Evolutionary conservation across 2,329 filamentous ascomycete species (phyloP).

Genomic region (Calonectria hongkongensis): DNA sequence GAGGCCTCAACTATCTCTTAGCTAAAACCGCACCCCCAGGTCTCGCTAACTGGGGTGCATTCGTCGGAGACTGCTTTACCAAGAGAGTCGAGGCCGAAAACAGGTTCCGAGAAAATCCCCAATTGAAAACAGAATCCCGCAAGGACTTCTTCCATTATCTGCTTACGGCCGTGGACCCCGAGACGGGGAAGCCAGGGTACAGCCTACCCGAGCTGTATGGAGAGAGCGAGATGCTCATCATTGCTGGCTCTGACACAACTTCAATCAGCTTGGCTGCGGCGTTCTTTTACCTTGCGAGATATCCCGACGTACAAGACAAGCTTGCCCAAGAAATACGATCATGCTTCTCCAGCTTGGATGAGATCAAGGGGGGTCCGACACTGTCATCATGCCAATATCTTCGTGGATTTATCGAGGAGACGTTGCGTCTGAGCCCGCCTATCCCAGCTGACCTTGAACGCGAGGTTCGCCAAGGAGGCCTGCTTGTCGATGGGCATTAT

Average conservation of each 20-base stretch:
- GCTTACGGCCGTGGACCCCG: constrained; percentile 46
- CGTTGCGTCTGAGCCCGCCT: constrained; percentile 50
- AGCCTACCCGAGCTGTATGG: constrained; percentile 48
- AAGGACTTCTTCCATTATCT: constrained; percentile 55
- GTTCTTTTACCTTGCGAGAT: constrained; percentile 48
- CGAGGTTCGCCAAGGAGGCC: constrained; percentile 43
- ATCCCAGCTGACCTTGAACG: constrained; percentile 45
- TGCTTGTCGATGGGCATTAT: constrained; percentile 42
- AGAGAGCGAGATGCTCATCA: constrained; percentile 51
- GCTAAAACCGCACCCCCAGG: constrained; percentile 43
- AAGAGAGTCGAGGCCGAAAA: constrained; percentile 45
- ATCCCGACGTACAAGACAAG: constrained; percentile 35
- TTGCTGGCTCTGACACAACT: constrained; percentile 50
- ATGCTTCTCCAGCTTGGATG: constrained; percentile 36
- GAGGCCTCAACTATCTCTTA: constrained; percentile 49
- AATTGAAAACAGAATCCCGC: constrained; percentile 33
- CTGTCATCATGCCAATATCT: constrained; percentile 51
- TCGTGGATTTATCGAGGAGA: constrained; percentile 52
- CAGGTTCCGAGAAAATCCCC: not conserved
- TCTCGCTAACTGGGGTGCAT: constrained; percentile 45
- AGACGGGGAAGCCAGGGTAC: constrained; percentile 52
- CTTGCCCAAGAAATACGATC: constrained; percentile 39
- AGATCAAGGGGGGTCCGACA: constrained; percentile 36
- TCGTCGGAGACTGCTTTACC: constrained; percentile 47
- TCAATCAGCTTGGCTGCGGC: constrained; percentile 42